Percentiles rank a stretch among this genome's conserved stretches.
phyloP scores from a whole-genome alignment of 495 filamentous ascomycete species.

The Podospora anserina region DNA sequence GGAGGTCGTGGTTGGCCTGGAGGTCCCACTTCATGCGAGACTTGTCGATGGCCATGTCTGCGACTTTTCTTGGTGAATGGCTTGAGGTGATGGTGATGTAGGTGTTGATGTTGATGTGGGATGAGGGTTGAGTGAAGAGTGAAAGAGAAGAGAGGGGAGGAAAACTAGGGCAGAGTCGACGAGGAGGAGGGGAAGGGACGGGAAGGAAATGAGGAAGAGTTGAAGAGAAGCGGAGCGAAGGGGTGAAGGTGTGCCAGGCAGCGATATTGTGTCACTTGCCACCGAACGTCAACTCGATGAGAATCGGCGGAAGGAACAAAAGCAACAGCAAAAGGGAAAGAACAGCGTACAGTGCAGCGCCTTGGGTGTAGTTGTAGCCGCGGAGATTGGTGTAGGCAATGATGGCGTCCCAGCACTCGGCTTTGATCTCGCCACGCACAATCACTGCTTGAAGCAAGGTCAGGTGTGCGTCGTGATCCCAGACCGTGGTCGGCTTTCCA shows the following conservation, averaged over 20 bases:
- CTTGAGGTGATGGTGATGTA: neutral
- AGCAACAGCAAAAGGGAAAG: conserved; percentile 3
- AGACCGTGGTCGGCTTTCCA: conserved; percentile 28
- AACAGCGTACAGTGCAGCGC: conserved; percentile 30
- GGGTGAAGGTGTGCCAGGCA: neutral
- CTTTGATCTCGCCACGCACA: conserved; percentile 16
- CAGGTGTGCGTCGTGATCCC: conserved; percentile 36
- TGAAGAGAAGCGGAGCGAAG: conserved; percentile 1
- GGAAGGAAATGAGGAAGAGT: neutral
- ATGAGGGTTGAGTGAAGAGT: neutral
- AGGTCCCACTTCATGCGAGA: conserved; percentile 33
- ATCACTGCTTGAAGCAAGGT: conserved; percentile 34
- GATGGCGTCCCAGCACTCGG: conserved; percentile 27
- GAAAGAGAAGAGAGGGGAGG: neutral
- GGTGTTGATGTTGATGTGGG: neutral
- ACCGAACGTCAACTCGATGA: neutral
- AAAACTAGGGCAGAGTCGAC: neutral
- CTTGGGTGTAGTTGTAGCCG: conserved; percentile 30
- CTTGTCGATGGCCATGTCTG: neutral
- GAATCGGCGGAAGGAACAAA: conserved; percentile 8
- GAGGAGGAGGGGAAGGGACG: neutral
- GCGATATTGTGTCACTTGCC: neutral
- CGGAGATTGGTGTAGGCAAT: conserved; percentile 15
- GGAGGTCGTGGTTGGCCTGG: conserved; percentile 29
- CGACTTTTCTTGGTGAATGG: neutral